phyloP scores from a whole-genome alignment of 768 basidiomycete species.

The Suillus fuscotomentosus region DNA sequence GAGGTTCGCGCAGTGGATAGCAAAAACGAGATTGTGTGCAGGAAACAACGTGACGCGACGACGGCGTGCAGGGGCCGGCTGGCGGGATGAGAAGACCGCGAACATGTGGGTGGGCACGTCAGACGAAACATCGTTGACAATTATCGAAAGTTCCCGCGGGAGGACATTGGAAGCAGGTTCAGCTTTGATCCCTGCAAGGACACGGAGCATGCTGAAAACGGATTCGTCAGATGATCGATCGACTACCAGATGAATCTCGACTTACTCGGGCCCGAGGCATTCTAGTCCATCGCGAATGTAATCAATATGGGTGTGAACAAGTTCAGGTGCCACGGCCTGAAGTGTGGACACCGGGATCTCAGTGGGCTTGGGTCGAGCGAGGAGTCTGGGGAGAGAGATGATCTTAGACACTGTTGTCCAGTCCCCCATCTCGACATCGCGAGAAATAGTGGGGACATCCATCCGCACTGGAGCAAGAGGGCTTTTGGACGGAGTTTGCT shows the following conservation, averaged over 20 bases:
- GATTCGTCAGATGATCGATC: slow-evolving; percentile 10
- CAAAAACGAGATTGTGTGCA: slow-evolving; percentile 36
- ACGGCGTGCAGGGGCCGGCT: slow-evolving; percentile 18
- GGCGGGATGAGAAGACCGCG: slow-evolving; percentile 26
- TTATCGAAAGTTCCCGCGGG: slow-evolving; percentile 25
- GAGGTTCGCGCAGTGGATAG: slow-evolving; percentile 29
- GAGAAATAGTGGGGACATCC: slow-evolving; percentile 21
- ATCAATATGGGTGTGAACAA: slow-evolving; percentile 19
- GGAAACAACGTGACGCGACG: slow-evolving; percentile 36
- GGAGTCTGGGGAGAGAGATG: slow-evolving; percentile 22
- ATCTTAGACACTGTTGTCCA: slow-evolving; percentile 10
- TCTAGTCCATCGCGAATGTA: slow-evolving; percentile 29
- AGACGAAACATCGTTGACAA: slow-evolving; percentile 28
- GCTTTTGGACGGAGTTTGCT: slow-evolving; percentile 16
- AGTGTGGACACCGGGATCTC: slow-evolving; percentile 15
- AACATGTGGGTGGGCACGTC: slow-evolving; percentile 34
- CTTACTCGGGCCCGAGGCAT: slow-evolving; percentile 28
- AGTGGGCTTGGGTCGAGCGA: slow-evolving; percentile 19
- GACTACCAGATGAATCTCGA: not conserved
- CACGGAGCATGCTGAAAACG: slow-evolving; percentile 27
- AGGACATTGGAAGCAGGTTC: slow-evolving; percentile 20
- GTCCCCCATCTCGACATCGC: slow-evolving; percentile 8
- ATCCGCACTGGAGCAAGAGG: slow-evolving; percentile 27
- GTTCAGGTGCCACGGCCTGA: slow-evolving; percentile 23
- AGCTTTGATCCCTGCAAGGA: slow-evolving; percentile 28